These are phyloP conservation scores for Nitzschia putrida DNA, from an alignment of 108 stramenopile species.

Conservation along the genomic window DNA sequence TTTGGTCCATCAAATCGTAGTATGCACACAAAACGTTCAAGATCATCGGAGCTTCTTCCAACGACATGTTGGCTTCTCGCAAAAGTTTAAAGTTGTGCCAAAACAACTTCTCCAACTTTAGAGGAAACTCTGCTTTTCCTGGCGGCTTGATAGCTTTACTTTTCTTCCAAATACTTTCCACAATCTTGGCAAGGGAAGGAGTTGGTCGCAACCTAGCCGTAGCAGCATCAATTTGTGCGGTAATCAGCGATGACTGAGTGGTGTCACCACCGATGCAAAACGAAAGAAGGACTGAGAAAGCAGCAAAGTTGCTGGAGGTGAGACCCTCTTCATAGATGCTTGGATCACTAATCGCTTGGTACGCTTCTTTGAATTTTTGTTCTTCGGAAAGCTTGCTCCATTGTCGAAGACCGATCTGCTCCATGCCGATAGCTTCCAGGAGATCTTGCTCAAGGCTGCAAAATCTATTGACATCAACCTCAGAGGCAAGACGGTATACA, in stretches of 20 bases:
- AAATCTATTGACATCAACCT: constrained; percentile 28
- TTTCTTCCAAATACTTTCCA: too few relatives aligned
- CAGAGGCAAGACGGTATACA: constrained; percentile 27
- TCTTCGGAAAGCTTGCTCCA: constrained; percentile 22
- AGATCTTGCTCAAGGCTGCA: constrained; percentile 25
- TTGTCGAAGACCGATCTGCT: constrained; percentile 21
- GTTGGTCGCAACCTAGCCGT: too few relatives aligned
- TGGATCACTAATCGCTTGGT: constrained; percentile 17
- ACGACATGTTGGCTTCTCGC: too few relatives aligned
- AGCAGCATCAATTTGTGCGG: constrained; percentile 15
- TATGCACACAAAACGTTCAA: too few relatives aligned
- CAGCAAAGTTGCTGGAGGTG: constrained; percentile 25
- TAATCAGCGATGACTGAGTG: constrained; percentile 13
- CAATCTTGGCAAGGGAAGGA: too few relatives aligned
- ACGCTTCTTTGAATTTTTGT: constrained; percentile 19
- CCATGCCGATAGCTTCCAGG: constrained; percentile 28
- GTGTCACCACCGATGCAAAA: constrained; percentile 23
- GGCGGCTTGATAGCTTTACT: too few relatives aligned
- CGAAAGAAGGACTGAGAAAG: constrained; percentile 7
- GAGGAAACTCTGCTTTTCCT: too few relatives aligned
- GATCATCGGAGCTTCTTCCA: too few relatives aligned
- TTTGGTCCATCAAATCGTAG: too few relatives aligned
- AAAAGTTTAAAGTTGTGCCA: too few relatives aligned
- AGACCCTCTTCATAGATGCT: constrained; percentile 26
- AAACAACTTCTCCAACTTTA: too few relatives aligned